Conservation (phyloP, 2,329 filamentous ascomycete genomes). For the Colletotrichum plurivorum region DNA sequence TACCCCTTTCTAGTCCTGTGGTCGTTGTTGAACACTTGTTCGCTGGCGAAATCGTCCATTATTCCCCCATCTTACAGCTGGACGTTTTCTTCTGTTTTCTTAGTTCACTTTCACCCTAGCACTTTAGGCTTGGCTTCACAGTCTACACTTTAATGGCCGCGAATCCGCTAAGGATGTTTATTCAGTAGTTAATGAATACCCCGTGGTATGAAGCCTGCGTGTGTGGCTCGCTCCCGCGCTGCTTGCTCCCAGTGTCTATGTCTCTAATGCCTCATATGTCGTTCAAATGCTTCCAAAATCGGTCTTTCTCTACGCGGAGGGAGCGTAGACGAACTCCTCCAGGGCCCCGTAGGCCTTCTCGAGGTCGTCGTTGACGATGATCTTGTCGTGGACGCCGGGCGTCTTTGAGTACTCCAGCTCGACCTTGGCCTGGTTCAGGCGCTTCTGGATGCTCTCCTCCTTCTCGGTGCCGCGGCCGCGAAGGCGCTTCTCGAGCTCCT, state of each 20-base stretch:
- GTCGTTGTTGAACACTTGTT: slow-evolving; percentile 36
- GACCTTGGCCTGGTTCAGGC: slow-evolving; percentile 78
- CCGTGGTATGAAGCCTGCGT: background rate
- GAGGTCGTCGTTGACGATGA: slow-evolving; percentile 59
- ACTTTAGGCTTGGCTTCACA: slow-evolving; percentile 44
- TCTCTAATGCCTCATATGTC: background rate
- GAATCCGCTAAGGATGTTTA: background rate
- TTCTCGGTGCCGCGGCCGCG: slow-evolving; percentile 84
- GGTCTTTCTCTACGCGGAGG: slow-evolving; percentile 21
- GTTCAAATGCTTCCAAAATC: too few species aligned
- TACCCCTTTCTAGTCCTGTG: slow-evolving; percentile 20
- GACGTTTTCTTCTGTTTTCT: slow-evolving; percentile 57
- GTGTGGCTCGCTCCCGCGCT: background rate
- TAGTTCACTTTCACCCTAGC: slow-evolving; percentile 48
- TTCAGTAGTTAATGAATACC: slow-evolving; percentile 9
- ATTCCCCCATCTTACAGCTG: slow-evolving; percentile 52
- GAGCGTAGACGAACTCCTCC: slow-evolving; percentile 63
- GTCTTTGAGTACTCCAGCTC: slow-evolving; percentile 82
- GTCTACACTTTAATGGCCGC: slow-evolving; percentile 48
- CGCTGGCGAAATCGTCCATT: slow-evolving; percentile 38
- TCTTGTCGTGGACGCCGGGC: slow-evolving; percentile 65
- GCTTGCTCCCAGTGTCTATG: background rate
- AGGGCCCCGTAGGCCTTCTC: slow-evolving; percentile 67
- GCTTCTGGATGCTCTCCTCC: slow-evolving; percentile 78
- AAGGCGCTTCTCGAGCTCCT: slow-evolving; percentile 81